These are phyloP conservation scores for Apophysomyces elegans DNA, from an alignment of 371 early-diverging fungal genomes.

Conservation along the genomic window DNA sequence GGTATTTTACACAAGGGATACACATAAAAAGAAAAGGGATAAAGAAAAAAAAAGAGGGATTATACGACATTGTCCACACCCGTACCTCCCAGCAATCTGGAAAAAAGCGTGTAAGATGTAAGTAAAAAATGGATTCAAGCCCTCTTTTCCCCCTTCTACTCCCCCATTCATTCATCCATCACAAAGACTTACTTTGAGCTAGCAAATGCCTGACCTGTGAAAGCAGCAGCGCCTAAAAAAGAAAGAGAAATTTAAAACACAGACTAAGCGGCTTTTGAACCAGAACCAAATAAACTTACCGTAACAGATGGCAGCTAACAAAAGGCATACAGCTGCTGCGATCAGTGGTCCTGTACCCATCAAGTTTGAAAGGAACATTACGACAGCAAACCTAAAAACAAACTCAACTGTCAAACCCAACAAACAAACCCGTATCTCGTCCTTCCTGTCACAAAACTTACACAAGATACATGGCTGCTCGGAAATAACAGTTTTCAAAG, in stretches of 20 bases:
- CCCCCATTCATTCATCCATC: neutral
- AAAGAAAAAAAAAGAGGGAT: slow-evolving; percentile 11
- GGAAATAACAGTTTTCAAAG: slow-evolving; percentile 30
- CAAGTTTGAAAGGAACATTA: slow-evolving; percentile 29
- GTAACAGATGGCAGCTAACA: slow-evolving; percentile 29
- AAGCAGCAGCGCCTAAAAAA: slow-evolving; percentile 19
- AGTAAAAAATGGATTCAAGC: too few relatives aligned
- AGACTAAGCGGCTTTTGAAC: neutral
- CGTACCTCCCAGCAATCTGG: slow-evolving; percentile 24
- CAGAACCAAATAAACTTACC: slow-evolving; percentile 14
- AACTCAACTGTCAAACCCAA: neutral
- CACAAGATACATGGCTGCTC: slow-evolving; percentile 26
- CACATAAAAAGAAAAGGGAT: slow-evolving; percentile 11
- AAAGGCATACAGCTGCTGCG: slow-evolving; percentile 24
- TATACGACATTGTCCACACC: slow-evolving; percentile 32
- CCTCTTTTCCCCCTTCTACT: neutral
- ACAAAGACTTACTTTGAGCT: slow-evolving; percentile 21
- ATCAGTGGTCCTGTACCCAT: slow-evolving; percentile 25
- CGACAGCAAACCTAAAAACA: slow-evolving; percentile 23
- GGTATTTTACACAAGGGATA: slow-evolving; percentile 12
- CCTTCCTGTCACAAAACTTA: slow-evolving; percentile 13
- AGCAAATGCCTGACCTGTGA: slow-evolving; percentile 27
- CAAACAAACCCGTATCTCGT: too few relatives aligned
- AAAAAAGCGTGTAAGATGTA: neutral
- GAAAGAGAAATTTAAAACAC: neutral